Evolutionary conservation across 257 asterid species (phyloP).

Genomic region (Parsonsia alboflavescens): DNA sequence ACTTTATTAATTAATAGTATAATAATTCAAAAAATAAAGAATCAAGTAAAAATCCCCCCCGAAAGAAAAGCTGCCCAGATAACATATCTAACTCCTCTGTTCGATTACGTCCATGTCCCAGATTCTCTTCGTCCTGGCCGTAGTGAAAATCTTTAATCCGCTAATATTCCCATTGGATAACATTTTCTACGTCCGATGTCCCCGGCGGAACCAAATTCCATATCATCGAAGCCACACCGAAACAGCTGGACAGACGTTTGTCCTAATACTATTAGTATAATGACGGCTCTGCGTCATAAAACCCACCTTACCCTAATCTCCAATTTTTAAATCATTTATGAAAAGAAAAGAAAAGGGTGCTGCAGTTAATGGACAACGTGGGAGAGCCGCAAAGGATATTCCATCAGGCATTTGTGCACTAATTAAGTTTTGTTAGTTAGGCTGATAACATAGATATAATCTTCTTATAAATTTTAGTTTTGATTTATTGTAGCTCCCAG

Average conservation of each 20-base stretch:
- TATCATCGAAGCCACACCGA: too few species aligned
- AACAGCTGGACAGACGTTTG: too few species aligned
- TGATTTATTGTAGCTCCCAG: too few species aligned
- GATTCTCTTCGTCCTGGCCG: too few species aligned
- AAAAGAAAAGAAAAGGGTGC: not conserved
- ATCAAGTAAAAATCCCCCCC: not conserved
- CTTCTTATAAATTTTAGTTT: too few species aligned
- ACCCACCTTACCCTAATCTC: too few species aligned
- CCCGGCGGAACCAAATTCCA: not conserved
- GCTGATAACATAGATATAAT: too few species aligned
- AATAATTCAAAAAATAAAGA: not conserved
- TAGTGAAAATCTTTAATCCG: not conserved
- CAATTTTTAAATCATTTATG: not conserved
- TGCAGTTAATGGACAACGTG: not conserved
- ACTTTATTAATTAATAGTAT: not conserved
- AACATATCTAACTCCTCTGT: not conserved
- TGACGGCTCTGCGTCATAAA: too few species aligned
- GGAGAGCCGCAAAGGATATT: not conserved
- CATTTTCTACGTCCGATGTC: not conserved
- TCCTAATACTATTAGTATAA: too few species aligned
- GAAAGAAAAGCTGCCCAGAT: not conserved
- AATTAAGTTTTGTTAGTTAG: too few species aligned
- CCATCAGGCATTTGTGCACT: not conserved
- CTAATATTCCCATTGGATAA: constrained; percentile 6
- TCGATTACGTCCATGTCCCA: not conserved